phyloP scores from a whole-genome alignment of 2,329 filamentous ascomycete genomes.

The Byssochlamys sp. region DNA sequence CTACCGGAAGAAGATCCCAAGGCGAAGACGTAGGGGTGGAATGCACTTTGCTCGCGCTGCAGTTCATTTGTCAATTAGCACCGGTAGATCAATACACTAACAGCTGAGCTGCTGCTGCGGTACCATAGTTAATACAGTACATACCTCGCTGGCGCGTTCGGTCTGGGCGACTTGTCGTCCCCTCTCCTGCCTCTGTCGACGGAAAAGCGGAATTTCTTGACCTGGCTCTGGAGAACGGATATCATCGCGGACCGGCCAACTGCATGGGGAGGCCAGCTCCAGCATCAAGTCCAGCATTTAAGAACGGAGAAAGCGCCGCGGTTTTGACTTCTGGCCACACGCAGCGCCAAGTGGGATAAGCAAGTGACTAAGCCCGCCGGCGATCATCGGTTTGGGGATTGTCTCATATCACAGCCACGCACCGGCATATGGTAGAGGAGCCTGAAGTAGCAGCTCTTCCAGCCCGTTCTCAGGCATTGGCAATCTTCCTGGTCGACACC shows the following conservation, averaged over 20 bases:
- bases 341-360: background rate
- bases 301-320: background rate
- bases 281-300: background rate
- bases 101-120: background rate
- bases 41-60: conserved; percentile 16
- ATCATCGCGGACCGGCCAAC: conserved; percentile 22
- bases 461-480: background rate
- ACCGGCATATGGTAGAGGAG: background rate
- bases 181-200: conserved; percentile 21
- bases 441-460: background rate
- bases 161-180: conserved; percentile 15
- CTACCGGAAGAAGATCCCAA: conserved; percentile 33
- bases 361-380: background rate
- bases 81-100: conserved; percentile 6
- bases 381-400: background rate
- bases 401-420: background rate
- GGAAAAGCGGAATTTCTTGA: conserved; percentile 24
- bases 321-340: background rate
- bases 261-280: conserved; percentile 20
- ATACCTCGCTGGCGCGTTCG: conserved; percentile 9
- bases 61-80: background rate
- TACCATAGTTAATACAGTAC: background rate
- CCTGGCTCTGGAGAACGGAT: conserved; percentile 23
- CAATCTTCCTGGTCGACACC: background rate
- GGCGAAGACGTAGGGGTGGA: conserved; percentile 21